Evolutionary conservation across 2,329 filamentous ascomycete genomes (phyloP), one percentile per base, ranked within the genome.

Genomic region (Aspergillaceae sp.): DNA sequence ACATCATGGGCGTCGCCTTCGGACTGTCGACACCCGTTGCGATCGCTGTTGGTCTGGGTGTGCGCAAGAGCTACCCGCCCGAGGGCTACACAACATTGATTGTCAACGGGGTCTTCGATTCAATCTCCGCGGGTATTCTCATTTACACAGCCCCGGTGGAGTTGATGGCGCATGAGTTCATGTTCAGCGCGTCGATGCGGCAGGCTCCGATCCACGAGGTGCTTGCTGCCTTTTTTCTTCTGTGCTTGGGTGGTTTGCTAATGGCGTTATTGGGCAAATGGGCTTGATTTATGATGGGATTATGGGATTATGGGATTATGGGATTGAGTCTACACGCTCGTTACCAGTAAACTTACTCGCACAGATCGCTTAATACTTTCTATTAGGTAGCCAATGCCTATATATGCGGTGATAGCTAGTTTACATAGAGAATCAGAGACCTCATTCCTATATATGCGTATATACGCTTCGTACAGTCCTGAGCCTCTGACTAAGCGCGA

Each of bases 71-170:
- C 1, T 84, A 87, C 52, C 73, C 79, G 4, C 77, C 83, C 0
- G 75, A 76, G 11, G 79, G 77, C 30, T 66, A 70, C 26, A 83
- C 76, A 1, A 83, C 81, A 28, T 75, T 88, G 55, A 78, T 95
- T 38, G 78, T 89, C 56, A 94, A 92, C 58, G 91, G 91, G 27
- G 76, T 95, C 5, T 94, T 96, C 58, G 90, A 96, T 64, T 79
- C 87, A 1, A 87, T 96, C 57, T 88, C 83, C 42, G 87, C 88
- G 1, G 91, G 91, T 29, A 95, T 96, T 49, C 74, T 96, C 49
- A 84, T 97, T 56, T 97, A 96, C 68, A 96, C 91, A 0, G 89
- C 88, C 3, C 73, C 97, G 27, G 88, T 97, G 4, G 91, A 97
- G 72, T 74, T 97, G 37, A 84, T 96, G 74, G 91, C 91, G 0